Evolutionary conservation across 2,329 filamentous ascomycete species (phyloP).

Genomic region (Sordariomycetes sp.): DNA sequence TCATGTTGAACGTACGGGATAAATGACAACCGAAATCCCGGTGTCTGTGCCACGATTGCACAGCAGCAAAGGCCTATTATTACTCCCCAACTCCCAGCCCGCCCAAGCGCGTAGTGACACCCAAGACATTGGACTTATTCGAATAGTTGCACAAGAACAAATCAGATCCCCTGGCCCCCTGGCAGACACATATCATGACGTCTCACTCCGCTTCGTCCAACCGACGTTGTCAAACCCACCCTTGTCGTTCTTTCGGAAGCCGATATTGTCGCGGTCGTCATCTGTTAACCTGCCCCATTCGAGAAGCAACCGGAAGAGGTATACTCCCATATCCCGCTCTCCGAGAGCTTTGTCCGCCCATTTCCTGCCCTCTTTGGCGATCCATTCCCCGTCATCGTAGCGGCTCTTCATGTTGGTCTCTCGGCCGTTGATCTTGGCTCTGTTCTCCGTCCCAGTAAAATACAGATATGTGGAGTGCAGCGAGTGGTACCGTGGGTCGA

Average conservation of each 20-base stretch:
- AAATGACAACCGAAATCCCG: no score
- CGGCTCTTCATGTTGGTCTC: slow-evolving; percentile 38
- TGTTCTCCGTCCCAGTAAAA: slow-evolving; percentile 50
- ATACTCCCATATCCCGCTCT: slow-evolving; percentile 71
- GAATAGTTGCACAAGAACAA: no score
- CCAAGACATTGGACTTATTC: no score
- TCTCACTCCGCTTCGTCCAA: slow-evolving; percentile 14
- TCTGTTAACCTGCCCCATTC: slow-evolving; percentile 68
- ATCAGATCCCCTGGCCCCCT: no score
- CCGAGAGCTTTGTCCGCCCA: slow-evolving; percentile 57
- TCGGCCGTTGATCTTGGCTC: slow-evolving; percentile 31
- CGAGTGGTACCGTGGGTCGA: slow-evolving; percentile 64
- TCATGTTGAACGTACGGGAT: no score
- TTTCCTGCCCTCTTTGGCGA: slow-evolving; percentile 53
- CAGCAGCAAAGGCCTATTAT: no score
- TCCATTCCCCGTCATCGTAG: slow-evolving; percentile 47
- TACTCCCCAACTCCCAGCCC: not conserved
- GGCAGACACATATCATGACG: not conserved
- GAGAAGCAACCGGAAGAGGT: slow-evolving; percentile 67
- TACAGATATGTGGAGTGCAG: slow-evolving; percentile 68
- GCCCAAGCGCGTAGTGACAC: not conserved
- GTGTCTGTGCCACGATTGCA: no score
- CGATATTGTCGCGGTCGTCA: slow-evolving; percentile 43
- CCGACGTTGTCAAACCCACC: slow-evolving; percentile 2
- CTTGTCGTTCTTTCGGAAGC: slow-evolving; percentile 15